Evolutionary conservation across 768 basidiomycete genomes (phyloP).

Genomic region (Tephrocybe sp.): DNA sequence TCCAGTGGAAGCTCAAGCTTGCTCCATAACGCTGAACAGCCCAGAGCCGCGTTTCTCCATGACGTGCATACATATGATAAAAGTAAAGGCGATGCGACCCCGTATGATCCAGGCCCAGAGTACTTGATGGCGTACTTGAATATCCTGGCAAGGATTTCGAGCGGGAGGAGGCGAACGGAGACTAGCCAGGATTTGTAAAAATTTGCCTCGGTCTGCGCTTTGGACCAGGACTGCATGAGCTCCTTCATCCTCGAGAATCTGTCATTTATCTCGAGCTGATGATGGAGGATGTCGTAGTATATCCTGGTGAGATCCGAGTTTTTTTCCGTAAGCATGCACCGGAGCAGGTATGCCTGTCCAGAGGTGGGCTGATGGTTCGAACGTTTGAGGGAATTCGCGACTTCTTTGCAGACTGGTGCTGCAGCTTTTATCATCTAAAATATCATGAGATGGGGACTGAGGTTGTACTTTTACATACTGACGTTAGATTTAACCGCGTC

Average conservation of each 20-base stretch:
- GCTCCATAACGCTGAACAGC: constrained; percentile 3
- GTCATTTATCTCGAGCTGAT: constrained; percentile 3
- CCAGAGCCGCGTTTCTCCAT: constrained; percentile 2
- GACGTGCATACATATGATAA: constrained; percentile 4
- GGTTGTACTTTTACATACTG: no score
- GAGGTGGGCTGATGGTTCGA: constrained; percentile 2
- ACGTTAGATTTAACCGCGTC: no score
- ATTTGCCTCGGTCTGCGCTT: background rate
- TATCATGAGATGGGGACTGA: no score
- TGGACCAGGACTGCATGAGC: background rate
- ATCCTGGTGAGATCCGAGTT: background rate
- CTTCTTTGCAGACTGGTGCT: no score
- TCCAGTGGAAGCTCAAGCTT: background rate
- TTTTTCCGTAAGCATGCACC: background rate
- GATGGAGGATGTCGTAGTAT: background rate
- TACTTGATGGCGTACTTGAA: background rate
- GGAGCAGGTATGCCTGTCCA: background rate
- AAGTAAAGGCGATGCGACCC: background rate
- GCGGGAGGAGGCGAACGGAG: constrained; percentile 5
- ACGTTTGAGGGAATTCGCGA: no score
- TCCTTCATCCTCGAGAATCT: background rate
- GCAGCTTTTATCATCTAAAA: no score
- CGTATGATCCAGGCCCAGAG: background rate
- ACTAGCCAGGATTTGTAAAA: background rate
- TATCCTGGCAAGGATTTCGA: constrained; percentile 3